These are phyloP conservation scores for Phlebiopsis gigantea DNA, from an alignment of 768 basidiomycete genomes.

Conservation along the genomic window DNA sequence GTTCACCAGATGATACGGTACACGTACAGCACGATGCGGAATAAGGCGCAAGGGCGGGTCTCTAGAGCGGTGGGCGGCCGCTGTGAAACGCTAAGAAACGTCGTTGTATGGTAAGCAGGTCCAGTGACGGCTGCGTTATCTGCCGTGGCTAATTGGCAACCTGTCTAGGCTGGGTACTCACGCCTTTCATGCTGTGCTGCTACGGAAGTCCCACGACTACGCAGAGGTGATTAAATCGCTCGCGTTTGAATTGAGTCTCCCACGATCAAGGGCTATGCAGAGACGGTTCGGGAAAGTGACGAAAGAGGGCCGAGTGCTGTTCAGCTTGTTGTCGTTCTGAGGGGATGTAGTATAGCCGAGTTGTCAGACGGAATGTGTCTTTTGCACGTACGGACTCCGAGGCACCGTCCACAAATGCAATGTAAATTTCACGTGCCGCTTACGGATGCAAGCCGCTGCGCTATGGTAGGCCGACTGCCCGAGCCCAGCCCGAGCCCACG, in stretches of 20 bases:
- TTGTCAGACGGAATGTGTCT: background rate
- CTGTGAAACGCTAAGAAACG: slow-evolving; percentile 42
- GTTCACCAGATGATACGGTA: slow-evolving; percentile 58
- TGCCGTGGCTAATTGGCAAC: background rate
- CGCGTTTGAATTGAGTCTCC: slow-evolving; percentile 42
- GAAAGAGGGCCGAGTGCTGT: background rate
- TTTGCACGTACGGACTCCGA: no score
- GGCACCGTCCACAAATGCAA: no score
- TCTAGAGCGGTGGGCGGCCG: slow-evolving; percentile 32
- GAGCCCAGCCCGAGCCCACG: slow-evolving; percentile 3
- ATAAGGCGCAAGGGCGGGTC: slow-evolving; percentile 37
- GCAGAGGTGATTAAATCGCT: slow-evolving; percentile 41
- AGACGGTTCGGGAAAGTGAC: slow-evolving; percentile 44
- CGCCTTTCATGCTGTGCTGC: slow-evolving; percentile 69
- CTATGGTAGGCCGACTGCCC: background rate
- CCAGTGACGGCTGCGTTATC: background rate
- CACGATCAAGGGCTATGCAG: slow-evolving; percentile 37
- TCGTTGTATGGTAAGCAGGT: slow-evolving; percentile 55
- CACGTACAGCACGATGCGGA: slow-evolving; percentile 46
- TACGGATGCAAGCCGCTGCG: background rate
- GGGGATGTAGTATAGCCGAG: background rate
- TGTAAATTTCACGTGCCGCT: slow-evolving; percentile 4
- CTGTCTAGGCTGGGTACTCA: slow-evolving; percentile 70
- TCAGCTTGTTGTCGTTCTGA: background rate
- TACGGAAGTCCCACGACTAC: slow-evolving; percentile 47